Base-by-base conservation (phyloP, 345 rosid genomes). In the Linum tenue region DNA sequence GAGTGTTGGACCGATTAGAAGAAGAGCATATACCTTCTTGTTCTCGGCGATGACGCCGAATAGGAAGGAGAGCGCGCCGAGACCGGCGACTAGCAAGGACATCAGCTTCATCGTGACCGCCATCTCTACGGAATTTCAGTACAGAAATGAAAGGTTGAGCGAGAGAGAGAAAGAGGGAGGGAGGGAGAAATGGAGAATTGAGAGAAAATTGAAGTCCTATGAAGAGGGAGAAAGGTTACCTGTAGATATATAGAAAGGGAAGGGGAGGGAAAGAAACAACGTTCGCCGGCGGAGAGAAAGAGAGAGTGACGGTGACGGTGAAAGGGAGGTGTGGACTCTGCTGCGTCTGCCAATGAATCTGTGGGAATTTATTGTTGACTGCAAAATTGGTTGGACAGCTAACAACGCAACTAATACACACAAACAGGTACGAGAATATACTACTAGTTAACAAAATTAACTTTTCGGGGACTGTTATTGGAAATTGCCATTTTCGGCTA, bases 21-120 rank as follows among this genome's bases (percentile, higher is more conserved):
- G 5, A 12, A 39, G 14, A 43, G 3, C n/a, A 59, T 6, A 87
- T 6, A 87, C 97, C 95, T 87, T 90, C 77, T 83, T 90, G 76
- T 87, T 90, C 78, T 90, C 97, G 0, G 95, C 97, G 40, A 87
- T 43, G 1, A 87, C 84, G 43, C 95, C 97, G 10, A 80, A 77
- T 51, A 84, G 3, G 75, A 90, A 90, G 3, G 97, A 90, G 62
- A 83, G 12, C 3, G 78, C 58, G 55, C 97, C 97, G 37, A 84
- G 72, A 36, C 73, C 56, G 5, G 85, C 74, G 39, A 90, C 84
- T 6, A 82, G 64, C 35, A 83, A 64, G 63, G 97, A 74, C 86
- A 82, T 85, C 38, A 75, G 90, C 66, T 78, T 83, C 68, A 90
- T 75, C 22, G 81, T 81, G 50, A 80, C 67, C 66, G 87, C 89